Evolutionary conservation across 2,329 filamentous ascomycete genomes (phyloP), one percentile per base, ranked within the genome.

Genomic region (Cordyceps pruinosa): DNA sequence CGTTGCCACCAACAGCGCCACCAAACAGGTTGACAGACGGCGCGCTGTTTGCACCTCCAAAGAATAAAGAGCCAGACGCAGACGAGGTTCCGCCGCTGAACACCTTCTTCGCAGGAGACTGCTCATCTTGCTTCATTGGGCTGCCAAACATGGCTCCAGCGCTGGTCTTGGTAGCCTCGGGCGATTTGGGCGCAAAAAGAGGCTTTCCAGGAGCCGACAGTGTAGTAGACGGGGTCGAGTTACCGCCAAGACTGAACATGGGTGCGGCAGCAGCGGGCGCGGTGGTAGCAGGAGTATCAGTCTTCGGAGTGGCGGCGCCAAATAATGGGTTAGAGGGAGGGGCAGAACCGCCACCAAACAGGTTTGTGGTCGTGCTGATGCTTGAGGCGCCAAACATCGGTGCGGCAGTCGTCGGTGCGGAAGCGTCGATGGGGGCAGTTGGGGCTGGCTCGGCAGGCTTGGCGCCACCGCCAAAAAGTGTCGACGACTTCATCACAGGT

Each of bases 71-170:
- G 5, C 72, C 65, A 15, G 69, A 59, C 17, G 69, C 58, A 1
- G 66, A 58, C 28, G 62, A 45, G 2, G 61, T 61, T 10, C 62
- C 60, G 41, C 52, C 64, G 32, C 59, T 62, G 46, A 69, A 69
- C 1, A 64, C 56, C 58, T 68, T 72, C 66, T 74, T 74, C 9
- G 68, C 70, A 13, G 70, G 69, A 3, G 72, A 72, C 7, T 69
- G 65, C 6, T 66, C 69, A 57, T 76, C 72, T 58, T 78, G 72
- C 60, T 77, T 76, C 64, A 78, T 73, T 17, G 71, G 72, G 53
- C 73, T 75, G 32, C 72, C 72, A 62, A 79, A 77, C 59, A 72
- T 57, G 21, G 69, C 64, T 54, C 58, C 53, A 21, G 66, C 50
- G 37, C 65, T 52, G 7, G 67, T 63, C 7, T 32, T 56, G 44